Conservation (phyloP, 345 rosid genomes). For the Populus euphratica region DNA sequence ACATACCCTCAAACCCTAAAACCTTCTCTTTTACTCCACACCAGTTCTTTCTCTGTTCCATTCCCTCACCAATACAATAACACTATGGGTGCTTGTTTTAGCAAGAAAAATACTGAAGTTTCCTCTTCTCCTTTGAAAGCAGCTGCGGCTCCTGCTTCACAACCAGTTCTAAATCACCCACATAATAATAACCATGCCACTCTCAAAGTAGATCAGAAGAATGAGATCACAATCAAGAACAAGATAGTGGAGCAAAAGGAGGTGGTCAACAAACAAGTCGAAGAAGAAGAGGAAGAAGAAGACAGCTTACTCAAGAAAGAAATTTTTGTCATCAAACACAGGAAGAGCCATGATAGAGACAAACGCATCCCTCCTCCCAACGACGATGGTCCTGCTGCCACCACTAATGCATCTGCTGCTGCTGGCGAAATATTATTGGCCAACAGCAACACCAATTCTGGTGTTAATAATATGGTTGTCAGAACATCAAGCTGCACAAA, state of each 20-base stretch:
- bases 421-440: conserved; percentile 15
- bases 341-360: conserved; percentile 68
- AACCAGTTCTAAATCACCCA: neutral
- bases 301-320: conserved; percentile 51
- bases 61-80: neutral
- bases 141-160: conserved; percentile 8
- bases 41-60: neutral
- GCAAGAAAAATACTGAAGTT: conserved; percentile 40
- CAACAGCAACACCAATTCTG: neutral
- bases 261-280: neutral
- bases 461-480: conserved; percentile 11
- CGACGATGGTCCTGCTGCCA: neutral
- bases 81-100: conserved; percentile 66
- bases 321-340: conserved; percentile 73
- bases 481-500: conserved; percentile 62
- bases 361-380: conserved; percentile 27
- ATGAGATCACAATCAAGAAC: neutral
- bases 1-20: neutral
- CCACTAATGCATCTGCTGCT: conserved; percentile 3
- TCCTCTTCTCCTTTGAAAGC: conserved; percentile 24
- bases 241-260: conserved; percentile 6
- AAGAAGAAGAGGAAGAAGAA: conserved; percentile 18
- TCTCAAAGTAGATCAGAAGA: neutral
- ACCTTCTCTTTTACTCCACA: neutral
- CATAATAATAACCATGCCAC: conserved; percentile 8